Evolutionary conservation across 441 rosid species (phyloP).

Genomic region (Sinapis alba): DNA sequence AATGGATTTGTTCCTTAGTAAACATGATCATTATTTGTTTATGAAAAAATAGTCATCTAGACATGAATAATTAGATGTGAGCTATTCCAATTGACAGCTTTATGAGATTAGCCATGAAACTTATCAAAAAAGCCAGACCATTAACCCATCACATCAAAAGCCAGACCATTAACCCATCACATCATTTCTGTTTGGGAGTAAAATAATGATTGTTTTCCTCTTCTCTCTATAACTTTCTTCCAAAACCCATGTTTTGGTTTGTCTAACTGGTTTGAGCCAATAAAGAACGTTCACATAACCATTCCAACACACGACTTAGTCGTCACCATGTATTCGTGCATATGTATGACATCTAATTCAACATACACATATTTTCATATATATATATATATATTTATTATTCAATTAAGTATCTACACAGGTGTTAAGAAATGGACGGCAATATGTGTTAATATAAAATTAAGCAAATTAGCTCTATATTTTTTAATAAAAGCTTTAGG

Average conservation of each 20-base stretch:
- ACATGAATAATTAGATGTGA: no score
- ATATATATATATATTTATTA: no score
- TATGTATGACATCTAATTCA: neutral
- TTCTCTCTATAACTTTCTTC: neutral
- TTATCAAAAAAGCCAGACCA: neutral
- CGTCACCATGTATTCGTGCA: neutral
- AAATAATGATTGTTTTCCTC: neutral
- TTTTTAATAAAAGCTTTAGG: neutral
- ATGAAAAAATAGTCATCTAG: no score
- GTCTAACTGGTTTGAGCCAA: slow-evolving; percentile 2
- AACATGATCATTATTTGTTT: no score
- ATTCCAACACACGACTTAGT: neutral
- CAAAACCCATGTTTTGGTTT: neutral
- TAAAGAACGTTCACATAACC: neutral
- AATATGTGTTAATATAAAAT: neutral
- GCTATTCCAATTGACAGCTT: no score
- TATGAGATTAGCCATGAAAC: neutral
- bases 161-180: neutral
- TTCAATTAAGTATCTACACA: neutral
- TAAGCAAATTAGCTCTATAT: neutral
- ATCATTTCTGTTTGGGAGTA: neutral
- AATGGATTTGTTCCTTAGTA: no score
- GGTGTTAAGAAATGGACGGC: neutral
- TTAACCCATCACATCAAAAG: neutral
- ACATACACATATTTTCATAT: neutral